A percentile compares a stretch with the other conserved stretches of the same genome.
These are phyloP conservation scores for Phaeosphaeria sp. DNA, from an alignment of 2,329 filamentous ascomycete species.

Conservation along the genomic window DNA sequence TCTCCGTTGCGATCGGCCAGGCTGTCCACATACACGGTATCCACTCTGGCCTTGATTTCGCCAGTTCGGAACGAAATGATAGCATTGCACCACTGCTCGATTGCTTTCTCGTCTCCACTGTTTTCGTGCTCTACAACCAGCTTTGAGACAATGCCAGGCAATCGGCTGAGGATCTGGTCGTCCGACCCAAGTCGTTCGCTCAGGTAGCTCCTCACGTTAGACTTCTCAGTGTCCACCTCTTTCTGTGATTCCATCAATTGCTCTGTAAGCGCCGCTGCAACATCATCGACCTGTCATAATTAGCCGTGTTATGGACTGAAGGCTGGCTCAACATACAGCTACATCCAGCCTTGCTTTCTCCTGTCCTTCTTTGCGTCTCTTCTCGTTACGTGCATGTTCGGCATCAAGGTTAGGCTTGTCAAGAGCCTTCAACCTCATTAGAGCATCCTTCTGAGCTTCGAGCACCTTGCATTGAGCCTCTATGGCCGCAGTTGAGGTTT, in stretches of 20 bases:
- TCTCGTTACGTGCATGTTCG: conserved; percentile 48
- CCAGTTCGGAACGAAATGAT: conserved; percentile 50
- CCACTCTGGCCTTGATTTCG: conserved; percentile 52
- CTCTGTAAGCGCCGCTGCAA: conserved; percentile 35
- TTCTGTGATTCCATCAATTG: conserved; percentile 53
- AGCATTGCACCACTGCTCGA: conserved; percentile 62
- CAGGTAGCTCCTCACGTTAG: conserved; percentile 58
- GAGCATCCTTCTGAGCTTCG: conserved; percentile 67
- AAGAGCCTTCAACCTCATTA: conserved; percentile 62
- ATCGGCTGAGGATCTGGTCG: conserved; percentile 68
- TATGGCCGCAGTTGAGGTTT: conserved; percentile 69
- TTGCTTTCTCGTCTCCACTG: conserved; percentile 59
- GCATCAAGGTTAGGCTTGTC: conserved; percentile 50
- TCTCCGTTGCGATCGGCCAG: conserved; percentile 14
- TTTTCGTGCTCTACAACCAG: conserved; percentile 58
- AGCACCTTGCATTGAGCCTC: conserved; percentile 69
- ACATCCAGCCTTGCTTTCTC: conserved; percentile 53
- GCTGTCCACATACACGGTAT: conserved; percentile 63
- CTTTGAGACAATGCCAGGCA: conserved; percentile 71
- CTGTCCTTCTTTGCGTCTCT: conserved; percentile 44
- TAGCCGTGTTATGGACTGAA: not conserved
- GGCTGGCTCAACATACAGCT: conserved; percentile 24
- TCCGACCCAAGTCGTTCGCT: conserved; percentile 64
- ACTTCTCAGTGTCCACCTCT: conserved; percentile 56
- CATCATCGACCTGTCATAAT: conserved; percentile 36